These are phyloP conservation scores for Cystofilobasidium capitatum DNA, from an alignment of 768 basidiomycete genomes.

Conservation along the genomic window DNA sequence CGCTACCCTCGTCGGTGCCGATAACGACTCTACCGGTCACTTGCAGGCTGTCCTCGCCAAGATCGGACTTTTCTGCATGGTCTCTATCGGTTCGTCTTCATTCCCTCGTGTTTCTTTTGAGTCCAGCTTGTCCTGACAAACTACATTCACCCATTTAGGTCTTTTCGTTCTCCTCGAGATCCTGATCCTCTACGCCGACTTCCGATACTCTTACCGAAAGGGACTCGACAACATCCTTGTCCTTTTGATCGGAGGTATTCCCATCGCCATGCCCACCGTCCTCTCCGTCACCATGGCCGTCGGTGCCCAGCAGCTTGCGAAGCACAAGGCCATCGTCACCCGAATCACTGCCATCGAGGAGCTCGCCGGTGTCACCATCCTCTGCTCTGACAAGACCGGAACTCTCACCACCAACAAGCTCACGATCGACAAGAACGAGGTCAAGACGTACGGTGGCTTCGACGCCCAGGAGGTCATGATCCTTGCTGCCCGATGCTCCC, in stretches of 20 bases:
- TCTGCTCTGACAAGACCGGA: slow-evolving; percentile 98
- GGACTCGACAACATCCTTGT: slow-evolving; percentile 97
- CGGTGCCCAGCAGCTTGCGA: slow-evolving; percentile 95
- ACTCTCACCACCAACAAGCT: slow-evolving; percentile 99
- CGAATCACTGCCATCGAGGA: slow-evolving; percentile 99
- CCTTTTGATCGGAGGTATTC: slow-evolving; percentile 98
- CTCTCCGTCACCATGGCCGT: slow-evolving; percentile 96
- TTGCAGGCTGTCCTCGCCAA: slow-evolving; percentile 97
- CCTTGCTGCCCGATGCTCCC: slow-evolving; percentile 88
- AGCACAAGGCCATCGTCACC: slow-evolving; percentile 98
- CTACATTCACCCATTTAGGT: neutral
- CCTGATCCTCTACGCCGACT: slow-evolving; percentile 82
- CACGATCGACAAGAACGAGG: slow-evolving; percentile 85
- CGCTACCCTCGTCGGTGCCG: slow-evolving; percentile 91
- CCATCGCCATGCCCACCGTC: slow-evolving; percentile 94
- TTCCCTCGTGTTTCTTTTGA: too few relatives aligned
- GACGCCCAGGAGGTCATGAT: slow-evolving; percentile 83
- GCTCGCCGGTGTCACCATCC: slow-evolving; percentile 92
- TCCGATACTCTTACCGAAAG: slow-evolving; percentile 79
- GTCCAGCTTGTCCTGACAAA: neutral
- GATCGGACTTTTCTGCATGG: slow-evolving; percentile 94
- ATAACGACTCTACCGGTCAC: slow-evolving; percentile 95
- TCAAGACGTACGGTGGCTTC: slow-evolving; percentile 83
- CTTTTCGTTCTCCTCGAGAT: slow-evolving; percentile 93
- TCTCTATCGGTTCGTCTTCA: slow-evolving; percentile 62